Evolutionary conservation across 2,329 filamentous ascomycete species (phyloP), one percentile per base, ranked within the genome.

Genomic region (Colletotrichum plurivorum): DNA sequence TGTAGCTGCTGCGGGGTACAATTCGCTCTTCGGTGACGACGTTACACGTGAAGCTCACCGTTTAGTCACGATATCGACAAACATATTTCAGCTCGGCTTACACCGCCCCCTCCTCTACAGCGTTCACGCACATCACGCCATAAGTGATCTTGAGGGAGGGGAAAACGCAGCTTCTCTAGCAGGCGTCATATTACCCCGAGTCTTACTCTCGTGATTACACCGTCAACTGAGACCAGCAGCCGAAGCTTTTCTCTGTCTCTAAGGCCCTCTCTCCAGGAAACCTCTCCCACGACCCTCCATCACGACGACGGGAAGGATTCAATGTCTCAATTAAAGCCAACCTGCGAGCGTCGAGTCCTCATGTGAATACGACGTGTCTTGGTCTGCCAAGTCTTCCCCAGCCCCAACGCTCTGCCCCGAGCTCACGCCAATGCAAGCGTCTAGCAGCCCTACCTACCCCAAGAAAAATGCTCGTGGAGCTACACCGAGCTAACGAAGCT

Each of bases 171-270:
- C 31, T 36, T 36, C 31, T 36, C 31, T 4, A 36, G 8, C 31
- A 10, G 31, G 31, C 46, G 7, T 25, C 1, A 4, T 39, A 51
- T 36, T 16, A 13, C 10, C 4, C 62, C 53, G 54, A 48, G 12
- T 43, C 65, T 68, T 56, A 69, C 49, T 20, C 15, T 63, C 36
- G 22, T 7, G 45, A 59, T 39, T 12, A 60, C 4, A 22, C 5
- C 31, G 8, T 8, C 31, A 36, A 36, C 55, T 22, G 36, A 66
- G 60, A 55, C 48, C 46, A 20, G 18, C 12, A 15, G n/a, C 12
- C 36, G 16, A 36, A 36, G 31, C 31, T 36, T 36, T 2, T 10
- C 31, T 36, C 31, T 13, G 10, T 16, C 7, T 59, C 22, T 22
- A 3, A 22, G 20, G 20, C 3, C 3, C 20, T 3, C 2, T 25